phyloP scores from a whole-genome alignment of 2,329 filamentous ascomycete species.

The Pestalotiopsis sp. region DNA sequence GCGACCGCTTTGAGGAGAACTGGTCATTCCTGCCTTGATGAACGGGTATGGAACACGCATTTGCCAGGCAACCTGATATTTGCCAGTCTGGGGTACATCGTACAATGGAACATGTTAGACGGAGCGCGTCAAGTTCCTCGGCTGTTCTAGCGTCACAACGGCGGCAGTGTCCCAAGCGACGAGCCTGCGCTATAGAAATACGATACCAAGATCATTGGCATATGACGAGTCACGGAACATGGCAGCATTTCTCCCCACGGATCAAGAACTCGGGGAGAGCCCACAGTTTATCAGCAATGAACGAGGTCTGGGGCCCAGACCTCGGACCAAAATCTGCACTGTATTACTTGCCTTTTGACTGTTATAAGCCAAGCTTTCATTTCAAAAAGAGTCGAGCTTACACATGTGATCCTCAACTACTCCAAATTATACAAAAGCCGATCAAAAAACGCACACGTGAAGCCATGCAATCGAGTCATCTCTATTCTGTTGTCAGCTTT shows the following conservation, averaged over 20 bases:
- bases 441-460: too few relatives aligned
- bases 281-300: background rate
- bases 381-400: too few relatives aligned
- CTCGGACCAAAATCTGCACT: background rate
- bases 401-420: too few relatives aligned
- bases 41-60: background rate
- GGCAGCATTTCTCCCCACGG: background rate
- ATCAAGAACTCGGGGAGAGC: background rate
- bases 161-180: background rate
- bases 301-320: background rate
- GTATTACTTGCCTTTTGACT: background rate
- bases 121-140: background rate
- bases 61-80: too few relatives aligned
- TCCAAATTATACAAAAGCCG: too few relatives aligned
- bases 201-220: background rate
- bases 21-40: slow-evolving; percentile 17
- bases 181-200: background rate
- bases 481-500: too few relatives aligned
- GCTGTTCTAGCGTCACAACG: background rate
- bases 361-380: too few relatives aligned
- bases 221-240: background rate
- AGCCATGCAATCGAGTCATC: too few relatives aligned
- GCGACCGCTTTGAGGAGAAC: slow-evolving; percentile 22
- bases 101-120: too few relatives aligned
- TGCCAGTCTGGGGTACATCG: too few relatives aligned